Percentiles rank a stretch among this genome's conserved stretches.
Evolutionary conservation across 2,329 filamentous ascomycete species (phyloP).

Genomic region (Hypoxylon sp.): DNA sequence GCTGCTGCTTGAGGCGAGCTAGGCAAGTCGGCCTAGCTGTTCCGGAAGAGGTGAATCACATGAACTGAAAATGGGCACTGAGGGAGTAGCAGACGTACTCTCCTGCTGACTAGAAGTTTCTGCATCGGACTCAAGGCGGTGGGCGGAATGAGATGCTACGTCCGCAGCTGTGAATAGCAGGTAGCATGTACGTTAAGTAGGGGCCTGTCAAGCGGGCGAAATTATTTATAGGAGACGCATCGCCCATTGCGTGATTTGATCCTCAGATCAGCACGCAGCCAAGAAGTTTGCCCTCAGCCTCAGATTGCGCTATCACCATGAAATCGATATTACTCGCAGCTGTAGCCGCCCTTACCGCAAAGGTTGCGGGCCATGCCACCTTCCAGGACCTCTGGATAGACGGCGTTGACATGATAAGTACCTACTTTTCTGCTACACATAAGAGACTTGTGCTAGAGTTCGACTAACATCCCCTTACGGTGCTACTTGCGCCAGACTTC

Average conservation of each 20-base stretch:
- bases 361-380: constrained; percentile 63
- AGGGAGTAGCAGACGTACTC: constrained; percentile 3
- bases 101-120: constrained; percentile 27
- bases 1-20: constrained; percentile 25
- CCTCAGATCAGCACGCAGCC: constrained; percentile 29
- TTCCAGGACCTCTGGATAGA: constrained; percentile 68
- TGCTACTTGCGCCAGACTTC: constrained; percentile 63
- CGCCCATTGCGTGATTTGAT: constrained; percentile 12
- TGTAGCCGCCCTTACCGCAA: constrained; percentile 54
- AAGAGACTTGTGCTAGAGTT: neutral
- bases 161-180: neutral
- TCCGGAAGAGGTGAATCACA: constrained; percentile 31
- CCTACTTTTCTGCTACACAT: neutral
- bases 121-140: constrained; percentile 8
- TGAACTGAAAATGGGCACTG: constrained; percentile 8
- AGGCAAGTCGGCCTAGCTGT: constrained; percentile 36
- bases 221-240: constrained; percentile 26
- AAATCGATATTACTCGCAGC: constrained; percentile 55
- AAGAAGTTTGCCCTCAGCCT: constrained; percentile 25
- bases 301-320: constrained; percentile 52
- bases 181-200: neutral
- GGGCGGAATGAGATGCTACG: constrained; percentile 5
- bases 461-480: constrained; percentile 54
- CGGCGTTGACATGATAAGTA: constrained; percentile 57
- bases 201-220: neutral